Base-by-base conservation (phyloP, 2,329 filamentous ascomycete species). In the Aschersonia sp. region DNA sequence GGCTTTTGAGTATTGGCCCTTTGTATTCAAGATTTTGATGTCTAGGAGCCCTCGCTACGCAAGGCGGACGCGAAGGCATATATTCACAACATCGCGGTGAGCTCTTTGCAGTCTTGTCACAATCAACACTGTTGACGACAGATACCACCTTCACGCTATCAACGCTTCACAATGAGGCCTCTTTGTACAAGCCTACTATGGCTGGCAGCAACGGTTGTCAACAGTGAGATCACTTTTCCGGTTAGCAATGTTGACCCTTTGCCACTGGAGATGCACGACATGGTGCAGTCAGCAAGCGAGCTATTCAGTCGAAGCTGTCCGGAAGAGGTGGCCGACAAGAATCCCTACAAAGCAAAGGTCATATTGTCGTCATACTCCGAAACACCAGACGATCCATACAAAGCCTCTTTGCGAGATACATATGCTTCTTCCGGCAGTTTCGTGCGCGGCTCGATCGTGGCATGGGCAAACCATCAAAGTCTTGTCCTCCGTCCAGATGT, bases 401-500 rank as follows among this genome's bases (percentile, higher is more conserved):
- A 53, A 4, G 39, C 49, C 11, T 46, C 39, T 0, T 56, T 59
- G 0, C 44, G 52, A 8, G 53, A 47, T 12, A 41, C 62, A 5
- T 64, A 55, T 30, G 54, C 62, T 1, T 63, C 60, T 1, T 65
- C 62, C 0, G 60, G 56, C 49, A 67, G 69, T 30, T 64, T 75
- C 51, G 61, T 74, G 22, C 61, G 67, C 14, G 64, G 67, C 12
- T 66, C 66, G 4, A 58, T 73, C 41, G 61, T 68, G 32, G 71
- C 72, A 0, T 75, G 74, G 65, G 69, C 64, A 31, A 56, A 67
- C 45, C 71, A 75, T 48, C 67, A 73, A 49, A 66, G 73, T 52
- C 60, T 77, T 1, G 61, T 65, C 1, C 58, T 77, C 11, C 66
- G 73, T 1, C 73, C 74, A 0, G 73, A 77, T 39, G 73, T 76